Percentiles rank a stretch among this genome's conserved stretches.
phyloP scores from a whole-genome alignment of 1,284 basidiomycete genomes.

The Leccinum variabile region DNA sequence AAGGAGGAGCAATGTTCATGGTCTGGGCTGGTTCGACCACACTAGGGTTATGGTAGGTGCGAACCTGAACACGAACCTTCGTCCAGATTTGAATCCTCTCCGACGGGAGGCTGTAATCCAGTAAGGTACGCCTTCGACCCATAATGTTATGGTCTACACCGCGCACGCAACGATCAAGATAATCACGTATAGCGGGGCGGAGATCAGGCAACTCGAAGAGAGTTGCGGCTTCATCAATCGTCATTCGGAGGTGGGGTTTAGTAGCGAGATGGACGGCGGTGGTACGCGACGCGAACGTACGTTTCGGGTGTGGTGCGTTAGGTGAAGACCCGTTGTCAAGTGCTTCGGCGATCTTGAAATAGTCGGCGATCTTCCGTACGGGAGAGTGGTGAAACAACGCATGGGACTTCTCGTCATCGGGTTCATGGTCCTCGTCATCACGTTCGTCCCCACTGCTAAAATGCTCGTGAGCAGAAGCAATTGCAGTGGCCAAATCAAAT shows the following conservation, averaged over 20 bases:
- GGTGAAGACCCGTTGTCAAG: background rate
- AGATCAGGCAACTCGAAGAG: background rate
- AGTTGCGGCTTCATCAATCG: background rate
- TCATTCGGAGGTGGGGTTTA: background rate
- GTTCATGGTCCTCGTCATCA: background rate
- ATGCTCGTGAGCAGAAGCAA: background rate
- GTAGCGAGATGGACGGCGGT: background rate
- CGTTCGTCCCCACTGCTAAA: too few relatives aligned
- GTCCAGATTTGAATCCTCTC: constrained; percentile 1
- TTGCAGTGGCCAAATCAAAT: background rate
- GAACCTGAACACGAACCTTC: background rate
- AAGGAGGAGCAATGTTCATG: background rate
- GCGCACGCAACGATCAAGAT: background rate
- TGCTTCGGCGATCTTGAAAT: background rate
- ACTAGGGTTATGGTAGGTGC: background rate
- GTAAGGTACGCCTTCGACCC: background rate
- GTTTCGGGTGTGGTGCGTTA: background rate
- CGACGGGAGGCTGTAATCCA: background rate
- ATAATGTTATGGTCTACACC: background rate
- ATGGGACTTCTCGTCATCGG: background rate
- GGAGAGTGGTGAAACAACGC: background rate
- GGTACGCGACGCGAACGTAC: background rate
- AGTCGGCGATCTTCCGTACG: background rate
- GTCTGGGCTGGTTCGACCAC: background rate
- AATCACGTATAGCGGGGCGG: background rate